phyloP scores from a whole-genome alignment of 345 rosid genomes.

The Arabis hirsuta region DNA sequence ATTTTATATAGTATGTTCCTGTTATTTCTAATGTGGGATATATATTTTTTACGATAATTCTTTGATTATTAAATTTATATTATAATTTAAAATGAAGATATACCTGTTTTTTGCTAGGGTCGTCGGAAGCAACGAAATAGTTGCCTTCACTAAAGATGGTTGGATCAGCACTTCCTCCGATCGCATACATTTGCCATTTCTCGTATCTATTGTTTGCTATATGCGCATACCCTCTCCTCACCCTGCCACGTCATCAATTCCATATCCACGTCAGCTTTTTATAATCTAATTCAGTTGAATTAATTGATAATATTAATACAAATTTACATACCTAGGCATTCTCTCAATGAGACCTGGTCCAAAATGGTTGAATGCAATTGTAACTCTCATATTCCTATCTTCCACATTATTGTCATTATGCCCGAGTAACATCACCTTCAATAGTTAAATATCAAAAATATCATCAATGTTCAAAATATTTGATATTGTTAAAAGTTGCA shows the following conservation, averaged over 20 bases:
- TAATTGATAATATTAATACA: background rate
- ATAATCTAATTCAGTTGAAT: background rate
- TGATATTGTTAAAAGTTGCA: background rate
- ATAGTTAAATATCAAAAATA: background rate
- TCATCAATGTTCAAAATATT: background rate
- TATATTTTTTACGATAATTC: background rate
- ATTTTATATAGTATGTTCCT: slow-evolving; percentile 1
- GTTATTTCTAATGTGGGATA: background rate
- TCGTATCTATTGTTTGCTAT: slow-evolving; percentile 89
- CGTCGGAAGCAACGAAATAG: slow-evolving; percentile 66
- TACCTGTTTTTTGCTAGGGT: slow-evolving; percentile 64
- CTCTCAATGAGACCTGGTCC: slow-evolving; percentile 87
- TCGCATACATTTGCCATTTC: slow-evolving; percentile 91
- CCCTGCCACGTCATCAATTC: slow-evolving; percentile 46
- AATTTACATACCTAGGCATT: slow-evolving; percentile 75
- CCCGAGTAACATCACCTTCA: slow-evolving; percentile 80
- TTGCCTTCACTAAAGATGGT: slow-evolving; percentile 96
- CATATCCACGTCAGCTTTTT: slow-evolving; percentile 24
- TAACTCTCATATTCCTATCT: slow-evolving; percentile 78
- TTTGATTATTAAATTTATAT: background rate
- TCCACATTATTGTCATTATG: slow-evolving; percentile 72
- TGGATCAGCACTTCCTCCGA: slow-evolving; percentile 93
- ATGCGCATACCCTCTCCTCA: slow-evolving; percentile 78
- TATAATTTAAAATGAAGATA: background rate
- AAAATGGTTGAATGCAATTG: slow-evolving; percentile 79